Evolutionary conservation across 129 eudicot species (phyloP).

Genomic region (Helianthus annuus): HanXRQr2.0-SUNRISE NC_035437.2:169869782-169870281

Average conservation of each 20-base stretch:
- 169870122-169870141: too few species aligned
- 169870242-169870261: too few species aligned
- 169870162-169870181: too few species aligned
- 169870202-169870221: too few species aligned
- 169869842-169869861: constrained; percentile 51
- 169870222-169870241: too few species aligned
- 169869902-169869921: constrained; percentile 42
- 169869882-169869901: constrained; percentile 15
- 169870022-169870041: too few species aligned
- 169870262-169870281: too few species aligned
- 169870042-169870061: background rate
- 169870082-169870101: too few species aligned
- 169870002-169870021: background rate
- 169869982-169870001: background rate
- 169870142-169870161: too few species aligned
- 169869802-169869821: constrained; percentile 59
- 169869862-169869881: constrained; percentile 23
- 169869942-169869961: constrained; percentile 73
- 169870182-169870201: too few species aligned
- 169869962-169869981: constrained; percentile 25
- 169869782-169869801: constrained; percentile 66
- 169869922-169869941: constrained; percentile 54
- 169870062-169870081: too few species aligned
- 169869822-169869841: constrained; percentile 56
- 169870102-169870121: too few species aligned